Base-by-base conservation (phyloP, 2,329 filamentous ascomycete species). In the Thelonectria rubi region DNA sequence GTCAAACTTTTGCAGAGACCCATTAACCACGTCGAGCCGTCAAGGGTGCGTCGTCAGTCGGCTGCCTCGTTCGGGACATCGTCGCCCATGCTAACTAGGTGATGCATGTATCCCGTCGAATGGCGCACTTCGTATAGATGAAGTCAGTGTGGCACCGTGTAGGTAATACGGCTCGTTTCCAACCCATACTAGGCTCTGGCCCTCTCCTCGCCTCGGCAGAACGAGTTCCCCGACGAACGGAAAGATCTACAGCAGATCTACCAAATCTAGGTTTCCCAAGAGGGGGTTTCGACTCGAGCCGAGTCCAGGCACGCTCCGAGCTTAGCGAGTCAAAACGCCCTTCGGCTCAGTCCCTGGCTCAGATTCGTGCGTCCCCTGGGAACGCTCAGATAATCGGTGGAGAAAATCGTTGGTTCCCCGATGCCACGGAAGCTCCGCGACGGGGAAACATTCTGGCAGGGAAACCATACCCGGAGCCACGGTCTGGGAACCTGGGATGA, bases 201-300 rank as follows among this genome's bases (percentile, higher is more conserved):
- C 14, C 10, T 24, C 24, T 7, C 26, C 14, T 9, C 3, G 34
- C 15, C 40, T 7, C n/a, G 42, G n/a, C 20, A 46, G 15, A 17
- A 15, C 7, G 14, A 9, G 24, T 37, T 12, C 17, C 11, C 42
- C 42, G 17, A 26, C n/a, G 17, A 15, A 55, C 45, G 52, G 46
- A 45, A 18, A 15, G 55, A 58, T 52, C 55, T 51, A 26, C 55
- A 45, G 46, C 8, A 17, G 47, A 51, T 58, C 47, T 48, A 24
- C 49, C 26, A 15, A 39, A 18, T 51, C 14, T 15, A 26, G 46
- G 10, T 2, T 45, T 52, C 12, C 26, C 2, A 30, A 8, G 14
- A 2, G n/a, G 20, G 18, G 21, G 17, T 3, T 30, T 14, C 11
- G 3, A 14, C n/a, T 34, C 45, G 21, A 12, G 20, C 54, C 40